Conservation (phyloP, 2,329 filamentous ascomycete species). For the Trichoderma lentiforme region DNA sequence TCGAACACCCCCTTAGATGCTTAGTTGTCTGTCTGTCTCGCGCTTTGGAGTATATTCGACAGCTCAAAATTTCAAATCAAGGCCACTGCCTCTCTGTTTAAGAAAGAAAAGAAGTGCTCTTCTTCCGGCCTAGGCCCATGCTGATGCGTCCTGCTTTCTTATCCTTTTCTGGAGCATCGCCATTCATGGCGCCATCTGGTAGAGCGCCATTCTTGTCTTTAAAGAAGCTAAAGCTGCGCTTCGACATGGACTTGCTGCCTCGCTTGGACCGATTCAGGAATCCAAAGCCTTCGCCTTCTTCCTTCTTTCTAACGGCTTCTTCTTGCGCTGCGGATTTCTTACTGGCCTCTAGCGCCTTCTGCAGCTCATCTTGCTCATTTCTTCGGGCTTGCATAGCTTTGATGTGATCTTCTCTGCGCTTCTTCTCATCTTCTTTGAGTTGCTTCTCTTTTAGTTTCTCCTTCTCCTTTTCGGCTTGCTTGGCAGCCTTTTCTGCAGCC, state of each 20-base stretch:
- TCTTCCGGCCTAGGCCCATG: conserved; percentile 66
- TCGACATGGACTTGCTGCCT: conserved; percentile 74
- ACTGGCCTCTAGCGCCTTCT: conserved; percentile 63
- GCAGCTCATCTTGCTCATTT: conserved; percentile 60
- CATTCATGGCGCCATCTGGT: conserved; percentile 32
- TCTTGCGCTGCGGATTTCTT: conserved; percentile 59
- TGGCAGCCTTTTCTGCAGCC: conserved; percentile 53
- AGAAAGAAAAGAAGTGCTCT: conserved; percentile 52
- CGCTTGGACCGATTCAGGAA: conserved; percentile 65
- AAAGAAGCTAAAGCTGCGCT: conserved; percentile 69
- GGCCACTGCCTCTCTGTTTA: conserved; percentile 3
- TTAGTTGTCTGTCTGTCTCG: background rate
- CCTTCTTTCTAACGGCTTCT: conserved; percentile 40
- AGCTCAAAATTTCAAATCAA: conserved; percentile 12
- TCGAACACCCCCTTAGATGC: background rate
- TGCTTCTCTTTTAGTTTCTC: conserved; percentile 48
- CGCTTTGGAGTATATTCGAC: background rate
- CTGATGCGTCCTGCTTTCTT: conserved; percentile 66
- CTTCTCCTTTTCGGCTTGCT: conserved; percentile 38
- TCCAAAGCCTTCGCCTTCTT: conserved; percentile 36
- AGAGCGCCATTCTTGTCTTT: conserved; percentile 41
- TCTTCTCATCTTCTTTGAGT: conserved; percentile 36
- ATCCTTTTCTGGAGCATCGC: conserved; percentile 40
- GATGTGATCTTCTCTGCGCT: conserved; percentile 51
- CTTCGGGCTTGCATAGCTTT: conserved; percentile 50